Conservation (phyloP, 257 asterid genomes). For the Rhazya stricta region DNA sequence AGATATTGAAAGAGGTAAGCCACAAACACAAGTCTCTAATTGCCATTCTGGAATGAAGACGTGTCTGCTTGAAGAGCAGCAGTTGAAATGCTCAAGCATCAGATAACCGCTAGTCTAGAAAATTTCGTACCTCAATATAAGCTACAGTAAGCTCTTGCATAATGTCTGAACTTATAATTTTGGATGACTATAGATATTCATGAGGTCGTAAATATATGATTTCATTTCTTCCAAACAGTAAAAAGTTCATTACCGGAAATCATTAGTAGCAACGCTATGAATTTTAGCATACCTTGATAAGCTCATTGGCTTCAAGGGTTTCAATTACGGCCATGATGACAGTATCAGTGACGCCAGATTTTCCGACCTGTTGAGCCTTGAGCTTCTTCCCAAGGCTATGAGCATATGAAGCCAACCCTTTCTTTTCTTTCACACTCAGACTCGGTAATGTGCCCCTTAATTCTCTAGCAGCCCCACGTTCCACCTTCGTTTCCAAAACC, state of each 20-base stretch:
- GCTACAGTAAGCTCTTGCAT: no score
- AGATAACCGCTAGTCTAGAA: neutral
- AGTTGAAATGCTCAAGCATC: neutral
- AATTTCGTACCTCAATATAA: no score
- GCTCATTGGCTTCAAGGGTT: conserved; percentile 91
- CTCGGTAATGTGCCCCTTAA: conserved; percentile 35
- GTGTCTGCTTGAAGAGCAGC: no score
- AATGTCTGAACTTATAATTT: neutral
- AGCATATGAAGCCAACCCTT: conserved; percentile 74
- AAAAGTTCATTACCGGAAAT: neutral
- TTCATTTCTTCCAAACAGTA: neutral
- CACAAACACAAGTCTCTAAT: no score
- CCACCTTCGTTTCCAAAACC: conserved; percentile 18
- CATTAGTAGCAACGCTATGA: neutral
- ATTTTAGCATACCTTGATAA: conserved; percentile 57
- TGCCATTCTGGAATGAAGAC: no score
- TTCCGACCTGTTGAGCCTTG: conserved; percentile 86
- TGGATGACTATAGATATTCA: neutral
- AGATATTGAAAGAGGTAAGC: no score
- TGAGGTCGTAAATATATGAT: neutral
- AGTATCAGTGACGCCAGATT: conserved; percentile 76
- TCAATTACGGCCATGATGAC: conserved; percentile 67
- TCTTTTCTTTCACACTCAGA: conserved; percentile 75
- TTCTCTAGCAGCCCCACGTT: neutral
- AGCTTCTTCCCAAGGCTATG: conserved; percentile 85